phyloP scores from a whole-genome alignment of 192 early-diverging fungal species.

The Coemansia sp. region DNA sequence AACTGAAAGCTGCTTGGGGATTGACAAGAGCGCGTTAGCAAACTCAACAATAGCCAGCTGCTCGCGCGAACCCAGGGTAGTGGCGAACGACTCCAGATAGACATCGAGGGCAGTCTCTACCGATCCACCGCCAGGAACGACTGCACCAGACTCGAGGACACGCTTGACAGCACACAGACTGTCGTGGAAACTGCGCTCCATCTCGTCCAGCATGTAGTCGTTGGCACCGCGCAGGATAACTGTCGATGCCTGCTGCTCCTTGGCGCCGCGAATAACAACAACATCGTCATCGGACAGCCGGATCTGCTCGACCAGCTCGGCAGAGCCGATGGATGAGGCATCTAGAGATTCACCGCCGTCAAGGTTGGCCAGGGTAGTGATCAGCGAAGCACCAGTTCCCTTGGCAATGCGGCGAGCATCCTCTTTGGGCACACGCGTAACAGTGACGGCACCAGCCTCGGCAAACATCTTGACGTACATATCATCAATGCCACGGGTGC shows the following conservation, averaged over 20 bases:
- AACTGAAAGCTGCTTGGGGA: conserved; percentile 96
- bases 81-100: conserved; percentile 98
- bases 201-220: conserved; percentile 99
- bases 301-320: conserved; percentile 96
- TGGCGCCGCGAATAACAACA: conserved; percentile 78
- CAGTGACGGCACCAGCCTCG: conserved; percentile 96
- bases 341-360: conserved; percentile 99
- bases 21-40: conserved; percentile 89
- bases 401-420: conserved; percentile 97
- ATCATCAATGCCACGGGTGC: conserved; percentile 99
- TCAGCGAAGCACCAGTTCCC: conserved; percentile 91
- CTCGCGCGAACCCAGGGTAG: conserved; percentile 92
- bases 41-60: conserved; percentile 98
- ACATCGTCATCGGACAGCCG: conserved; percentile 98
- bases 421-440: conserved; percentile 94
- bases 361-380: conserved; percentile 94
- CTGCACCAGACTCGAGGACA: conserved; percentile 89
- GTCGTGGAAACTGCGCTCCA: conserved; percentile 98
- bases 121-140: conserved; percentile 97
- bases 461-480: conserved; percentile 98
- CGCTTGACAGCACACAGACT: conserved; percentile 93
- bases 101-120: conserved; percentile 95
- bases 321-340: conserved; percentile 78
- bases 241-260: conserved; percentile 77
- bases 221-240: conserved; percentile 98